phyloP scores from a whole-genome alignment of 306 rosid genomes.

The Cucurbita ficifolia region DNA sequence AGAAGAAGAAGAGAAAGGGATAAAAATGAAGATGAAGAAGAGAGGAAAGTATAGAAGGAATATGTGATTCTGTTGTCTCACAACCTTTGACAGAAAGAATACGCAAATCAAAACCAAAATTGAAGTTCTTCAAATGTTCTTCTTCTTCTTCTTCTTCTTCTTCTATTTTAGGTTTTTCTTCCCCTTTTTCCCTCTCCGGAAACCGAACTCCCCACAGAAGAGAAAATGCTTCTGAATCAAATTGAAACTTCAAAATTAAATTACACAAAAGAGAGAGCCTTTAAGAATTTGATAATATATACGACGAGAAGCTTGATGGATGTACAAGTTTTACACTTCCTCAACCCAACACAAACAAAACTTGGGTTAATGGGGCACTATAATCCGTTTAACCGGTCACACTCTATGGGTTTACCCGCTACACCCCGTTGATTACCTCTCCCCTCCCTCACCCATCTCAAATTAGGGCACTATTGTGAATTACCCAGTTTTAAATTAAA shows the following conservation, averaged over 20 bases:
- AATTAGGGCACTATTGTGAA: conserved; percentile 18
- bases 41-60: conserved; percentile 7
- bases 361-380: conserved; percentile 7
- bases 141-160: neutral
- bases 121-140: conserved; percentile 2
- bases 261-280: neutral
- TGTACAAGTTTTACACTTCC: conserved; percentile 1
- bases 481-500: neutral
- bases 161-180: conserved; percentile 2
- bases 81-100: conserved; percentile 33
- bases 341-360: conserved; percentile 6
- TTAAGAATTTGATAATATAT: conserved; percentile 19
- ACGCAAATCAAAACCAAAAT: conserved; percentile 8
- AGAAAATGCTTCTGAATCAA: neutral
- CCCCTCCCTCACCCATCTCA: too few relatives aligned
- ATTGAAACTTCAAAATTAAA: neutral
- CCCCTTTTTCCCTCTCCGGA: conserved; percentile 9
- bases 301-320: neutral
- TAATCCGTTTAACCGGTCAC: conserved; percentile 29
- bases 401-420: conserved; percentile 24
- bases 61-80: conserved; percentile 12
- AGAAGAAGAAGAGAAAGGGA: neutral
- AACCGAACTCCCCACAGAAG: conserved; percentile 23
- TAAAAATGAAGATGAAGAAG: conserved; percentile 1
- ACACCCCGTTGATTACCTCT: conserved; percentile 23